Percentiles rank a stretch among this genome's conserved stretches.
These are phyloP conservation scores for Solanum dulcamara DNA, from an alignment of 257 asterid genomes.

Conservation along the genomic window DNA sequence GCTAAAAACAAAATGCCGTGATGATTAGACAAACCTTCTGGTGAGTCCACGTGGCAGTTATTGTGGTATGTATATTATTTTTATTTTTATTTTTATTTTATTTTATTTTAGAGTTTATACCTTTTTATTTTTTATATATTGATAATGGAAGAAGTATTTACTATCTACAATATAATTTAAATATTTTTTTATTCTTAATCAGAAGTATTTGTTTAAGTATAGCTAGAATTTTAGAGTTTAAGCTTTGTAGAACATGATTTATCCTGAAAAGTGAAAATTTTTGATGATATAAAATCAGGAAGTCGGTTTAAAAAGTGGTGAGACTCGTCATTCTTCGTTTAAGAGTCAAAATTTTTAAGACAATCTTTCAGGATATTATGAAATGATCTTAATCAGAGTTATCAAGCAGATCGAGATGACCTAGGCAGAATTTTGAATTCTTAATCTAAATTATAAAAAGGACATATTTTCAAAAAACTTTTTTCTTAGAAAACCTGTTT, in stretches of 20 bases:
- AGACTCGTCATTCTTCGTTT: too few relatives aligned
- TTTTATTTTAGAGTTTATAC: background rate
- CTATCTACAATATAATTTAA: too few relatives aligned
- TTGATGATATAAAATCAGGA: too few relatives aligned
- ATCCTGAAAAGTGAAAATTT: too few relatives aligned
- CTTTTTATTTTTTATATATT: background rate
- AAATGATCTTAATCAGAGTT: too few relatives aligned
- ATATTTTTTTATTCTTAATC: background rate
- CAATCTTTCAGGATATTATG: too few relatives aligned
- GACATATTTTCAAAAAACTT: background rate
- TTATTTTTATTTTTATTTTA: too few relatives aligned
- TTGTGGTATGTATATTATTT: background rate
- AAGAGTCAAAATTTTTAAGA: too few relatives aligned
- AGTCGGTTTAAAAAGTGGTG: fast-evolving
- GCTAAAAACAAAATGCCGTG: background rate
- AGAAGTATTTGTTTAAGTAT: background rate
- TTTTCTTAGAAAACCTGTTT: background rate
- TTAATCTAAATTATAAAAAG: background rate
- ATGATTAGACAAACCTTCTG: background rate
- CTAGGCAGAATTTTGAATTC: background rate
- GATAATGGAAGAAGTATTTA: background rate
- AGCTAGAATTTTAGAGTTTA: fast-evolving
- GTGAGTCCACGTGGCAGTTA: background rate
- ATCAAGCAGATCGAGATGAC: background rate
- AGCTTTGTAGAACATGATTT: too few relatives aligned